These are phyloP conservation scores for Paramyrothecium sp. DNA, from an alignment of 2,329 filamentous ascomycete genomes.

Conservation along the genomic window DNA sequence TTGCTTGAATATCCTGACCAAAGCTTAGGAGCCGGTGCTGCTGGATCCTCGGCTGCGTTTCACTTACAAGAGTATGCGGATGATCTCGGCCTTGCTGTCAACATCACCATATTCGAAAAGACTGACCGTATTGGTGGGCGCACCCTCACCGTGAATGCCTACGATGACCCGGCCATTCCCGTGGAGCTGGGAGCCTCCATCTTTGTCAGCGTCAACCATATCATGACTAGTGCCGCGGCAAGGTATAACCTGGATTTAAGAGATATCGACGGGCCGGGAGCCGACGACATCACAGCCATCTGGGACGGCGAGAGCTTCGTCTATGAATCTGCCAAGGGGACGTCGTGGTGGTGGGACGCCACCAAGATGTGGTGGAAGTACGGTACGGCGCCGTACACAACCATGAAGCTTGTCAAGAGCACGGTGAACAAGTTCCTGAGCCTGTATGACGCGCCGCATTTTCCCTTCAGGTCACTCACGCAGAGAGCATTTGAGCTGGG, in stretches of 20 bases:
- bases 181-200: conserved; percentile 91
- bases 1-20: too few species aligned
- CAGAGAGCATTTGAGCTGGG: conserved; percentile 66
- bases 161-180: conserved; percentile 62
- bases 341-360: conserved; percentile 74
- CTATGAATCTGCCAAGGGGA: conserved; percentile 58
- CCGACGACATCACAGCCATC: conserved; percentile 65
- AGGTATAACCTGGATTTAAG: conserved; percentile 66
- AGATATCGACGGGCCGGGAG: conserved; percentile 41
- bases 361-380: conserved; percentile 84
- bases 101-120: conserved; percentile 88
- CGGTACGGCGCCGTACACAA: conserved; percentile 72
- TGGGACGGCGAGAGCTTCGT: conserved; percentile 82
- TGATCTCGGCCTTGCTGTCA: conserved; percentile 57
- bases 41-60: conserved; percentile 83
- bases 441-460: conserved; percentile 78
- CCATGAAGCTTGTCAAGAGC: conserved; percentile 68
- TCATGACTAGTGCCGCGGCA: conserved; percentile 71
- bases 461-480: conserved; percentile 79
- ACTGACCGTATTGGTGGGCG: conserved; percentile 78
- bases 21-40: conserved; percentile 76
- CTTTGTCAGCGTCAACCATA: conserved; percentile 82
- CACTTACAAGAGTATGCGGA: conserved; percentile 72
- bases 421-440: conserved; percentile 72
- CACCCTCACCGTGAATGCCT: conserved; percentile 79